Conservation (phyloP, 345 rosid genomes). For the Pistacia atlantica region DNA sequence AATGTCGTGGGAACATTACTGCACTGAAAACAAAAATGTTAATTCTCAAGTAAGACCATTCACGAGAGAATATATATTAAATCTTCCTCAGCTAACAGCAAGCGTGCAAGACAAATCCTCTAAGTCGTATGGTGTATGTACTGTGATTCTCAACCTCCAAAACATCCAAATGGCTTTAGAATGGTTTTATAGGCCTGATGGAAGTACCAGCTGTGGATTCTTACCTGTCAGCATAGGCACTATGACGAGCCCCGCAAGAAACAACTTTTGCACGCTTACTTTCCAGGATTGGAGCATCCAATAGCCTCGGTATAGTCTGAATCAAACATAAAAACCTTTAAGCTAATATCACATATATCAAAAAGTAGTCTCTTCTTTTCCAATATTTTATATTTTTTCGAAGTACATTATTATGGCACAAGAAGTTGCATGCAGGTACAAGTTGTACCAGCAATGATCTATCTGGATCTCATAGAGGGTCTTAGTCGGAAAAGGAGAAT, state of each 20-base stretch:
- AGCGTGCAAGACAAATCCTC: too few species aligned
- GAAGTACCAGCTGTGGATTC: slow-evolving; percentile 2
- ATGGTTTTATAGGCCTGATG: slow-evolving; percentile 13
- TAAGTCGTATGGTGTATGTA: neutral
- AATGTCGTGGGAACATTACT: neutral
- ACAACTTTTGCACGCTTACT: slow-evolving; percentile 49
- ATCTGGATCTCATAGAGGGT: neutral
- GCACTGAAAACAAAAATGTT: neutral
- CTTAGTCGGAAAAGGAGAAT: neutral
- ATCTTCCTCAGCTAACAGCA: neutral
- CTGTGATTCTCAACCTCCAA: slow-evolving; percentile 25
- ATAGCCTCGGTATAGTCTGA: slow-evolving; percentile 60
- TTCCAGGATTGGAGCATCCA: slow-evolving; percentile 67
- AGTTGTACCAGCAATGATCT: neutral
- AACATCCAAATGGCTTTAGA: slow-evolving; percentile 24
- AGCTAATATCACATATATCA: neutral
- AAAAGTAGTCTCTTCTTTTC: neutral
- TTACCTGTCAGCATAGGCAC: slow-evolving; percentile 71
- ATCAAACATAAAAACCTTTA: slow-evolving; percentile 5
- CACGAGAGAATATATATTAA: too few species aligned
- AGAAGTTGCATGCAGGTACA: neutral
- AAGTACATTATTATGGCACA: too few species aligned
- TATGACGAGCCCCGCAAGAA: slow-evolving; percentile 88
- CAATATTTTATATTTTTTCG: too few species aligned
- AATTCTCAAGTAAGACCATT: neutral